Evolutionary conservation across 2,329 filamentous ascomycete species (phyloP), one percentile per base, ranked within the genome.

Genomic region (Botrytis fragariae): DNA sequence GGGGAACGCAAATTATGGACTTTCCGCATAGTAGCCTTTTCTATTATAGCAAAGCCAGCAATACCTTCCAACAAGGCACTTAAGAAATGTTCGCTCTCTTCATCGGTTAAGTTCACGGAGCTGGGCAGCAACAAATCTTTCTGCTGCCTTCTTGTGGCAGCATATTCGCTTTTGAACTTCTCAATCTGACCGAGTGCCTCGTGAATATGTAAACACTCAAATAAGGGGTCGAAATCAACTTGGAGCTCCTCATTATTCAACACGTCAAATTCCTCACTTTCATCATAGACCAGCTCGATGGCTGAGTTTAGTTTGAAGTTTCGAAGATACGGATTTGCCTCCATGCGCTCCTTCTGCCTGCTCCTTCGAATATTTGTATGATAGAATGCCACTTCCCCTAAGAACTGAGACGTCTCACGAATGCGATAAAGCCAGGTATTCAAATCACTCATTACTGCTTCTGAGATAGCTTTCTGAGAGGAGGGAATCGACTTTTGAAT

Each of bases 361-460:
- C 90, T 89, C 76, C 95, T 89, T 62, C 96, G 90, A 81, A 97
- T 89, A 78, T 98, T 93, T 0, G 96, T 99, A 80, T 98, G 94
- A 80, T 97, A 98, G 81, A 99, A 97, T 6, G 96, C 95, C 10
- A 99, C 93, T 81, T 99, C 96, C 7, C 96, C 96, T 12, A 99
- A 84, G 76, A 97, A 98, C 78, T 98, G 95, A 1, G 96, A 98
- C 29, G 94, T 97, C 82, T 99, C 96, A 79, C 96, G 91, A 76
- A 99, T 97, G 35, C 93, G 91, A 80, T 92, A 99, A 16, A 99
- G 86, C 96, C 96, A 99, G 0, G 94, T 98, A 80, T 98, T 98
- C 72, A 99, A 84, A 82, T 99, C 96, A 3, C 90, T 92, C 94
- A 98, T 98, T 77, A 99, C 96, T 22, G 95, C 94, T 83, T 98